phyloP scores from a whole-genome alignment of 2,329 filamentous ascomycete genomes.

The Colletotrichum neosansevieriae region DNA sequence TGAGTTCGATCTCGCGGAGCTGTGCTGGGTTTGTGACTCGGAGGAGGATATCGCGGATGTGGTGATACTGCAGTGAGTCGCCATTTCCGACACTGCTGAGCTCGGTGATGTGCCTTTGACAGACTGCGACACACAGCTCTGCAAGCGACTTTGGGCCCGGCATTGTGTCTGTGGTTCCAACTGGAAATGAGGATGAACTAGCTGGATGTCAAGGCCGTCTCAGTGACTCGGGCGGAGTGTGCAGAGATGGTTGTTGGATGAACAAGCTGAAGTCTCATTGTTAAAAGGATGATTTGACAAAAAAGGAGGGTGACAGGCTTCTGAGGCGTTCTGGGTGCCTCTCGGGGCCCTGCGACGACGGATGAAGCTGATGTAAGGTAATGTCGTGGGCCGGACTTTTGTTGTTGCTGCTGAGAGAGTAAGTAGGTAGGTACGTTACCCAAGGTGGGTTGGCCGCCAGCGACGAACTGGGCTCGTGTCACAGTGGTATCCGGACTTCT shows the following conservation, averaged over 20 bases:
- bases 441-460: no score
- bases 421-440: no score
- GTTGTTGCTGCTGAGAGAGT: constrained; percentile 12
- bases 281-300: background rate
- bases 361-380: constrained; percentile 1
- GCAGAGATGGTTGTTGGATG: background rate
- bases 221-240: background rate
- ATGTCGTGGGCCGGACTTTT: constrained; percentile 9
- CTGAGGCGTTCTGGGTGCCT: background rate
- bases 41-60: constrained; percentile 74
- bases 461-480: no score
- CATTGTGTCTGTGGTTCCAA: constrained; percentile 20
- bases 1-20: constrained; percentile 78
- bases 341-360: background rate
- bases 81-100: constrained; percentile 79
- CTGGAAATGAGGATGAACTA: constrained; percentile 5
- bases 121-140: constrained; percentile 63
- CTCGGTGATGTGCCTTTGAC: constrained; percentile 64
- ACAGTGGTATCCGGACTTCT: no score
- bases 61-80: constrained; percentile 57
- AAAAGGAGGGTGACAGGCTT: background rate
- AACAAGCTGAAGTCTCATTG: constrained; percentile 22
- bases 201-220: background rate
- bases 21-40: constrained; percentile 80
- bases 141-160: constrained; percentile 59